Base-by-base conservation (phyloP, 768 basidiomycete species). In the Tylopilus vinaceipallidus region DNA sequence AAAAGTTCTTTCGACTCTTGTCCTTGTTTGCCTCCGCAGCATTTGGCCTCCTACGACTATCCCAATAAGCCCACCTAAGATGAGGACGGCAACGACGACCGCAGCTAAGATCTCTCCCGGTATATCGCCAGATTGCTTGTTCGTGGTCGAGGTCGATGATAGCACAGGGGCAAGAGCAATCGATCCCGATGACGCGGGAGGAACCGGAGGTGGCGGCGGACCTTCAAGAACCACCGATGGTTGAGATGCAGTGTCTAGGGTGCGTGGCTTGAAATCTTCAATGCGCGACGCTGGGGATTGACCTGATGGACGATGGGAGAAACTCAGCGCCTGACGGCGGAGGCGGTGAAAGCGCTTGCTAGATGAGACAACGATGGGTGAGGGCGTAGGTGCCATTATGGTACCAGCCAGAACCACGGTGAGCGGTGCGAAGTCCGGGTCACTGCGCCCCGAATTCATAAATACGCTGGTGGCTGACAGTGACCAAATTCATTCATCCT, bases 41-140 rank as follows among this genome's bases (percentile, higher is more conserved):
- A 58, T 41, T 45, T 56, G 57, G 12, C 68, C 68, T 42, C 54
- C 68, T 13, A 62, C 6, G n/a, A 62, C 37, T 47, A 67, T 30
- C 27, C 65, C 58, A 10, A 67, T 24, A 14, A 67, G 55, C 16
- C 61, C 57, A 2, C 64, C 64, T 27, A 68, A 16, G 41, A 70
- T n/a, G 32, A 70, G 55, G 26, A 66, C 39, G 33, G 54, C 20
- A 11, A 70, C 56, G 22, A 56, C 39, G 24, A 57, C 42, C 3
- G 56, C 66, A 6, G 54, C 64, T 33, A 51, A 43, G 45, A 62
- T 45, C 35, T 61, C 61, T 23, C 58, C 68, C 11, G 58, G 39
- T 33, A 55, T 16, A 27, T 60, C 51, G 10, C 30, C 42, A 2
- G 42, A 4, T 17, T 48, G 59, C 20, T 22, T 36, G 10, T 19